Evolutionary conservation across 306 rosid species (phyloP).

Genomic region (Acacia melanoxylon): DNA sequence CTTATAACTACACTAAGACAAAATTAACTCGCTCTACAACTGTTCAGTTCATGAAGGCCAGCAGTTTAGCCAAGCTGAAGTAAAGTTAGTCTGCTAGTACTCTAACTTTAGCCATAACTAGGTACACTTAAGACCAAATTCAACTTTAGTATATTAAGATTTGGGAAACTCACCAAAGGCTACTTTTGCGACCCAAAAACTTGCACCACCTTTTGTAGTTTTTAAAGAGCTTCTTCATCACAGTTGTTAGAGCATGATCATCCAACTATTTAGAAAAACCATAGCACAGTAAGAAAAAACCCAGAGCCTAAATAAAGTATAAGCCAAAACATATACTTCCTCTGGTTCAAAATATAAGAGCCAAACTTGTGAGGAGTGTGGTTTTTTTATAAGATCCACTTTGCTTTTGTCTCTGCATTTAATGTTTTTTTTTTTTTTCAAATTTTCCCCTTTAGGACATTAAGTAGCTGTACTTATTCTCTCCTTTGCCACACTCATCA

Average conservation of each 20-base stretch:
- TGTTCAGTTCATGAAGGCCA: conserved; percentile 3
- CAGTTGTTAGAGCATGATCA: conserved; percentile 73
- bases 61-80: neutral
- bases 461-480: no score
- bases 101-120: conserved; percentile 2
- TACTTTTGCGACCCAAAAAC: conserved; percentile 95
- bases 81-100: neutral
- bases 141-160: conserved; percentile 21
- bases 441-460: no score
- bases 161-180: conserved; percentile 80
- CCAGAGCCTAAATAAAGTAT: conserved; percentile 6
- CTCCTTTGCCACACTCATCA: no score
- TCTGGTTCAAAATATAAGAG: no score
- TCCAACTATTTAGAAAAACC: conserved; percentile 59
- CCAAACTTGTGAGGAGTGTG: no score
- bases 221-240: conserved; percentile 94
- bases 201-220: conserved; percentile 95
- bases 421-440: no score
- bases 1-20: neutral
- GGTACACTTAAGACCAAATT: conserved; percentile 17
- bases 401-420: no score
- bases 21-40: conserved; percentile 13
- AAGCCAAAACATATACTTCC: neutral
- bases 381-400: no score
- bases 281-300: conserved; percentile 16